phyloP scores from a whole-genome alignment of 805 yeast species.

The Ogataea salicorniae region DNA sequence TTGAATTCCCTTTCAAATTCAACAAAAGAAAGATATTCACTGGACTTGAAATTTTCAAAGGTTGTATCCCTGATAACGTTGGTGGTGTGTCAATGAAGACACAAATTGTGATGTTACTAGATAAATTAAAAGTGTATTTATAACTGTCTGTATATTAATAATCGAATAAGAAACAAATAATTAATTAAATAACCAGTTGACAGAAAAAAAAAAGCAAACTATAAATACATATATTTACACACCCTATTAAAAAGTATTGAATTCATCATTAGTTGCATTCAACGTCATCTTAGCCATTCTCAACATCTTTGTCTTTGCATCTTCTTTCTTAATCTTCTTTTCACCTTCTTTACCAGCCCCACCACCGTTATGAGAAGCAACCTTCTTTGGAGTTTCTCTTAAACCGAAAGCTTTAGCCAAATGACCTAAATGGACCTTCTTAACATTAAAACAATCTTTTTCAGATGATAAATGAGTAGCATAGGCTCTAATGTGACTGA shows the following conservation, averaged over 20 bases:
- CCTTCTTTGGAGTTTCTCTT: constrained; percentile 87
- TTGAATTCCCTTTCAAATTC: background rate
- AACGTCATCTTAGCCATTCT: constrained; percentile 69
- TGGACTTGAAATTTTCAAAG: constrained; percentile 12
- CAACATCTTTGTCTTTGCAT: constrained; percentile 68
- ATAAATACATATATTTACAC: background rate
- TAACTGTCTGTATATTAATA: background rate
- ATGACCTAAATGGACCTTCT: constrained; percentile 86
- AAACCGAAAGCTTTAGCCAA: constrained; percentile 91
- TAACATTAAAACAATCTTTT: constrained; percentile 74
- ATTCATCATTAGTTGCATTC: constrained; percentile 62
- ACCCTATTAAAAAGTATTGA: constrained; percentile 43
- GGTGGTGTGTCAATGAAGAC: constrained; percentile 7
- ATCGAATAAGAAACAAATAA: background rate
- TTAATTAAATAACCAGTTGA: background rate
- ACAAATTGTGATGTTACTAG: constrained; percentile 3
- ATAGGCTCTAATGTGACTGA: constrained; percentile 89
- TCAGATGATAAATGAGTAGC: constrained; percentile 88
- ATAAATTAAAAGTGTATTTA: background rate
- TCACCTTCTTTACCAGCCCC: constrained; percentile 5
- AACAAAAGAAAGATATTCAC: constrained; percentile 1
- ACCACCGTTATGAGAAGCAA: constrained; percentile 44
- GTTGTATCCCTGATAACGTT: constrained; percentile 5
- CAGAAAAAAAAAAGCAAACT: background rate
- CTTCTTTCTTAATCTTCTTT: constrained; percentile 46